phyloP scores from a whole-genome alignment of 306 rosid genomes.

The Ormosia emarginata region DNA sequence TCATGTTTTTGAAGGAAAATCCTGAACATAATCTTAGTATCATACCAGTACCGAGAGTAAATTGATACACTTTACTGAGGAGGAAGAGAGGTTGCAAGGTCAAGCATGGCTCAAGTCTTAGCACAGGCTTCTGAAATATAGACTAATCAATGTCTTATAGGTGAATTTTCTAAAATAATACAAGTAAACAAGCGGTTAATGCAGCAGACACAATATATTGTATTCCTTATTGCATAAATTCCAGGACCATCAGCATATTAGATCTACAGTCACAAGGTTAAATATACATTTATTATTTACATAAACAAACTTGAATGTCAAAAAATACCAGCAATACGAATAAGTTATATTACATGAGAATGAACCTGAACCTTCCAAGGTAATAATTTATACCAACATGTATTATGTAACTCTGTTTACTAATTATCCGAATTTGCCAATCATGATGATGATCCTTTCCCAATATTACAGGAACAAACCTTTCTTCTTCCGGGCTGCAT shows the following conservation, averaged over 20 bases:
- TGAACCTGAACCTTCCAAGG: not conserved
- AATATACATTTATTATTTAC: slow-evolving; percentile 12
- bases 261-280: not conserved
- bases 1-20: not conserved
- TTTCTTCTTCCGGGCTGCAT: not conserved
- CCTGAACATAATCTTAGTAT: not conserved
- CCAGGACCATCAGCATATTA: not conserved
- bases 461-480: not conserved
- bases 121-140: not conserved
- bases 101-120: no score
- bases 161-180: no score
- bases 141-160: not conserved
- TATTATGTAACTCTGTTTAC: not conserved
- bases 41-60: not conserved
- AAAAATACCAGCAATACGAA: not conserved
- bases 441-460: not conserved
- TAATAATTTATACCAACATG: not conserved
- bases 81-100: no score
- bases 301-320: not conserved
- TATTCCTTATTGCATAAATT: not conserved
- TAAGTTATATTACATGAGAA: slow-evolving; percentile 3
- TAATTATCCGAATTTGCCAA: not conserved
- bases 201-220: no score
- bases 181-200: no score
- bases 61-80: no score